phyloP scores from a whole-genome alignment of 768 basidiomycete genomes.

The Boletus fagicola region DNA sequence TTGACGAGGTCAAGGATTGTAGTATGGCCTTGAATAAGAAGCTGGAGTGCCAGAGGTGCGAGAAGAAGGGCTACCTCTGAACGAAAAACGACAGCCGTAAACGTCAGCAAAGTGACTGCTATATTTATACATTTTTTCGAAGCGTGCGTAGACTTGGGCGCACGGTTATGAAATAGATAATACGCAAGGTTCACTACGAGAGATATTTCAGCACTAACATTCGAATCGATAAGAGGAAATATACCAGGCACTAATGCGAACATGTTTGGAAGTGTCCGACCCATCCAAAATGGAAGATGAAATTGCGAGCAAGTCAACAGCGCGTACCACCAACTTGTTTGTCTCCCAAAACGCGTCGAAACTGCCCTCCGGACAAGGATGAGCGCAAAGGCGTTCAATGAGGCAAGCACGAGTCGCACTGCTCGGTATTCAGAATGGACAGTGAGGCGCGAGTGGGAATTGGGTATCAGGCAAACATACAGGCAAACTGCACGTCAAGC shows the following conservation, averaged over 20 bases:
- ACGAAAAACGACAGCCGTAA: constrained; percentile 70
- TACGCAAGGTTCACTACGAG: constrained; percentile 54
- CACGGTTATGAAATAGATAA: constrained; percentile 42
- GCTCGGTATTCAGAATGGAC: background rate
- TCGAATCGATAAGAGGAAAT: constrained; percentile 5
- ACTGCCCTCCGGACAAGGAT: constrained; percentile 63
- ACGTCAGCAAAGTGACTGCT: constrained; percentile 62
- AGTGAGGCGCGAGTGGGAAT: background rate
- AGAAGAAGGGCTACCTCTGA: constrained; percentile 75
- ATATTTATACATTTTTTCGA: constrained; percentile 33
- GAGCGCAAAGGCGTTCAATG: constrained; percentile 60
- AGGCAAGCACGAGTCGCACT: constrained; percentile 78
- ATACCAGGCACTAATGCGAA: constrained; percentile 79
- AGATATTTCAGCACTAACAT: background rate
- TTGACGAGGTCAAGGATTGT: constrained; percentile 44
- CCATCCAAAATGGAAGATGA: constrained; percentile 91
- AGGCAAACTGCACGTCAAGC: constrained; percentile 64
- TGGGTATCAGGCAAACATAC: constrained; percentile 41
- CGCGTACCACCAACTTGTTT: constrained; percentile 56
- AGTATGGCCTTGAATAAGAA: constrained; percentile 42
- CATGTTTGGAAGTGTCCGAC: constrained; percentile 93
- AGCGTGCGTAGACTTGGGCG: constrained; percentile 40
- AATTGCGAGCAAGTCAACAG: constrained; percentile 82
- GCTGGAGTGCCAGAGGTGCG: constrained; percentile 56
- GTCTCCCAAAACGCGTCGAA: constrained; percentile 58